Evolutionary conservation across 2,329 filamentous ascomycete genomes (phyloP), one percentile per base, ranked within the genome.

Genomic region (Periglandula ipomoeae): DNA sequence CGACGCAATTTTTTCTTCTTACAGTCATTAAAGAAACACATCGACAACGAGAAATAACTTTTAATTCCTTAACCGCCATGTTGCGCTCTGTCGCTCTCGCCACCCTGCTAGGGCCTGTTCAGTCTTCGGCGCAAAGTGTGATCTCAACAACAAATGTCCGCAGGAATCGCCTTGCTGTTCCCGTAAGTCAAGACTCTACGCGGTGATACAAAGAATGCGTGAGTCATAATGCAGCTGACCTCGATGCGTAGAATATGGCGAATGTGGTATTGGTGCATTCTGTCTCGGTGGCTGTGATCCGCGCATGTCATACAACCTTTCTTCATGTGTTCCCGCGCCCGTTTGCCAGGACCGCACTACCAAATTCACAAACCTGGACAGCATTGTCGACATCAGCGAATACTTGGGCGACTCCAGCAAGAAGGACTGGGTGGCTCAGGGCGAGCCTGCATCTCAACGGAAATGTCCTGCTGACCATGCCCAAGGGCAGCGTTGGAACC

Each of bases 261-360:
- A 91, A 67, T 97, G 93, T 62, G 93, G 91, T 71, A 82, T 89
- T 49, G 93, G 93, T 60, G 93, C 90, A 49, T 97, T 87, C 77
- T 98, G 93, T 63, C 80, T 98, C 19, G 93, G 93, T 59, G 93
- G 93, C 54, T 98, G 93, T 72, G 91, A 97, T 64, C 87, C 89
- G 27, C 79, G 82, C 62, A 84, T 84, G 70, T 97, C 91, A 43
- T 86, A 83, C 72, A 79, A 79, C 11, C 76, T 96, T 58, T 82
- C 94, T 56, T 83, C 91, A 2, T 98, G 93, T 68, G 82, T 87
- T 7, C 88, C 93, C 15, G 84, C 78, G 50, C 91, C 93, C 5
- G 77, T 88, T 26, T 98, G 93, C 74, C 64, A 88, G 72, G 81
- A 76, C 65, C 78, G 79, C 60, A 82, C 76, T 46, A 88, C 88